phyloP scores from a whole-genome alignment of 768 basidiomycete species.

The Tricholoma matsutake region DNA sequence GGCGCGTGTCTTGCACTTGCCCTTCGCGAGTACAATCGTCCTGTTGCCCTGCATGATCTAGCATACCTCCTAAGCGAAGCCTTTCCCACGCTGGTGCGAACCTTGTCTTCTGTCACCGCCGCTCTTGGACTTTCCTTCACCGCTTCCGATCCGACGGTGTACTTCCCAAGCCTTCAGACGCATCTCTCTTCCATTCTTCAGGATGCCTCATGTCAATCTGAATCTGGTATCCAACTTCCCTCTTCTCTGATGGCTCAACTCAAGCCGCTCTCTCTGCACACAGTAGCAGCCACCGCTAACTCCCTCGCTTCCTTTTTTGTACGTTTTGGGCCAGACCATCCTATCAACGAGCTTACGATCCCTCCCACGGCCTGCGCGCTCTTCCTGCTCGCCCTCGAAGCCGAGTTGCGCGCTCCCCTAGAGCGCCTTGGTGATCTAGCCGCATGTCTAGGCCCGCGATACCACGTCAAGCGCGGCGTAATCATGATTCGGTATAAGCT shows the following conservation, averaged over 20 bases:
- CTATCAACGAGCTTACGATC: conserved; percentile 36
- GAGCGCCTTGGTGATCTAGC: conserved; percentile 56
- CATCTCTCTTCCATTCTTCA: conserved; percentile 42
- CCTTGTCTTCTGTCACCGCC: conserved; percentile 49
- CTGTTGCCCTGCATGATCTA: conserved; percentile 66
- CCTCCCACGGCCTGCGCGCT: conserved; percentile 64
- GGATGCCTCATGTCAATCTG: conserved; percentile 3
- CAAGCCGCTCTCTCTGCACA: conserved; percentile 37
- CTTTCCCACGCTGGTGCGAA: conserved; percentile 47
- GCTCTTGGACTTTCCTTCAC: conserved; percentile 53
- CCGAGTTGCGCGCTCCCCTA: conserved; percentile 50
- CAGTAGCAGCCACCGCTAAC: conserved; percentile 43
- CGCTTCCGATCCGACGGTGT: conserved; percentile 54
- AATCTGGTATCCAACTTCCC: conserved; percentile 28
- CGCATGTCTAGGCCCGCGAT: conserved; percentile 49
- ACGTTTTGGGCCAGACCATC: conserved; percentile 33
- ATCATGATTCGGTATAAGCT: conserved; percentile 70
- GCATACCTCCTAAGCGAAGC: conserved; percentile 62
- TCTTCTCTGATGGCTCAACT: conserved; percentile 36
- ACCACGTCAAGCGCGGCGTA: conserved; percentile 47
- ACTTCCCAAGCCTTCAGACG: conserved; percentile 55
- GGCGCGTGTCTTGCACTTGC: conserved; percentile 70
- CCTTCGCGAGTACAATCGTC: conserved; percentile 65
- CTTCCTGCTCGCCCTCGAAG: conserved; percentile 69
- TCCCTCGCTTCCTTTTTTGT: conserved; percentile 43